Conservation (phyloP, 2,329 filamentous ascomycete species). For the Diaporthe helianthi region DNA sequence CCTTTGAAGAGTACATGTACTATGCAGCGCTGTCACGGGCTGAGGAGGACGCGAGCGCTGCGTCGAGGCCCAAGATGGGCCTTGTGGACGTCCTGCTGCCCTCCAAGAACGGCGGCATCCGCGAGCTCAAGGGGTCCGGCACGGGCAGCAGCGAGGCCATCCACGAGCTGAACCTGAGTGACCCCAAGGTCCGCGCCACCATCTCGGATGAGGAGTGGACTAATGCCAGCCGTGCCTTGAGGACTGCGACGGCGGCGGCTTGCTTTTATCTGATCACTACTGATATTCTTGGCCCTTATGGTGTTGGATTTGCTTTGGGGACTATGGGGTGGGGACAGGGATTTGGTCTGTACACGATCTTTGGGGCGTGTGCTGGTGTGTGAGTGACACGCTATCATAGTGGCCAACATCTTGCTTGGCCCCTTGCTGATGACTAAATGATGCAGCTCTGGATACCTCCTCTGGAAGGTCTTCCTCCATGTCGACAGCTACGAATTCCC, state of each 20-base stretch:
- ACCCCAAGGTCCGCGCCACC: slow-evolving; percentile 24
- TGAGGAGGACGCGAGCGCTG: slow-evolving; percentile 24
- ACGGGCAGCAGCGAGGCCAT: slow-evolving; percentile 15
- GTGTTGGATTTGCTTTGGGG: slow-evolving; percentile 42
- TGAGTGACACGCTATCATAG: slow-evolving; percentile 40
- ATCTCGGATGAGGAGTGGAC: slow-evolving; percentile 33
- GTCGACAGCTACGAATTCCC: slow-evolving; percentile 54
- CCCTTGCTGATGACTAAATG: not conserved
- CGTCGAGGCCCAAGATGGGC: slow-evolving; percentile 4
- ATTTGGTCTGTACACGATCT: slow-evolving; percentile 51
- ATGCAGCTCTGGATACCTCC: slow-evolving; percentile 45
- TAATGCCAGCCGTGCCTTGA: slow-evolving; percentile 44
- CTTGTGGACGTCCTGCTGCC: slow-evolving; percentile 31
- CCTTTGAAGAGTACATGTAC: slow-evolving; percentile 34
- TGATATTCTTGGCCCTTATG: slow-evolving; percentile 52
- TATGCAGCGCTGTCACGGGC: slow-evolving; percentile 30
- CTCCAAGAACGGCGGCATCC: slow-evolving; percentile 12
- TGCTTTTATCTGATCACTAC: slow-evolving; percentile 56
- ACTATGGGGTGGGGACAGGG: slow-evolving; percentile 45
- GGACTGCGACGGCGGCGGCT: slow-evolving; percentile 52
- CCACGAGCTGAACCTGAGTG: slow-evolving; percentile 31
- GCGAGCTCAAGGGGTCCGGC: slow-evolving; percentile 21
- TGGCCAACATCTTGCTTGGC: not conserved
- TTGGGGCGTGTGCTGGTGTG: slow-evolving; percentile 45
- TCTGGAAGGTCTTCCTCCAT: slow-evolving; percentile 51